phyloP scores from a whole-genome alignment of 1,284 basidiomycete genomes.

The Cryptococcus depauperatus region DNA sequence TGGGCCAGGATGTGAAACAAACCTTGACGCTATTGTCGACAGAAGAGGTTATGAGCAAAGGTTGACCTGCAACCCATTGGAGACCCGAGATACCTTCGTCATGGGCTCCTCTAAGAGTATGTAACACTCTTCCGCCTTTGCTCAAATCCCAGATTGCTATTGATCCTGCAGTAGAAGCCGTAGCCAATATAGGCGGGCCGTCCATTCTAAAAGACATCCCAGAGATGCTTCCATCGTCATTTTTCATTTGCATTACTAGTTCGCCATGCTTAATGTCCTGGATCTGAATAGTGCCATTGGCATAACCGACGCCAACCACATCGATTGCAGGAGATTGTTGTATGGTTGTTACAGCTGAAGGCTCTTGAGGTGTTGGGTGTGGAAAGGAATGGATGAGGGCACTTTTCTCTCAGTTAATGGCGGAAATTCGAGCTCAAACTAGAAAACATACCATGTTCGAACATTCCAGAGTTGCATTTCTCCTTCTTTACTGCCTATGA shows the following conservation, averaged over 20 bases:
- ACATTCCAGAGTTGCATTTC: constrained; percentile 91
- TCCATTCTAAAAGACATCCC: constrained; percentile 82
- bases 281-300: constrained; percentile 77
- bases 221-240: constrained; percentile 65
- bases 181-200: constrained; percentile 76
- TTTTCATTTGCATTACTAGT: constrained; percentile 74
- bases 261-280: constrained; percentile 88
- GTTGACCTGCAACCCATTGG: constrained; percentile 86
- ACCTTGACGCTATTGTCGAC: constrained; percentile 92
- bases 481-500: constrained; percentile 76
- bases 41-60: constrained; percentile 74
- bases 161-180: constrained; percentile 75
- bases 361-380: constrained; percentile 35
- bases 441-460: constrained; percentile 58
- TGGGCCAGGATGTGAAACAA: constrained; percentile 12
- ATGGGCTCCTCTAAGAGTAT: constrained; percentile 77
- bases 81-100: constrained; percentile 69
- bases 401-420: constrained; percentile 20
- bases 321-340: constrained; percentile 93
- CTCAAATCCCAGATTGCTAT: constrained; percentile 87
- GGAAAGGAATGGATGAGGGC: constrained; percentile 48
- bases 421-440: constrained; percentile 1
- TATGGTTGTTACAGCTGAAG: constrained; percentile 61
- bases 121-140: constrained; percentile 67
- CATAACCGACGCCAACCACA: constrained; percentile 82